phyloP scores from a whole-genome alignment of 1,139 yeast species.

The Zygosaccharomyces sapae region DNA sequence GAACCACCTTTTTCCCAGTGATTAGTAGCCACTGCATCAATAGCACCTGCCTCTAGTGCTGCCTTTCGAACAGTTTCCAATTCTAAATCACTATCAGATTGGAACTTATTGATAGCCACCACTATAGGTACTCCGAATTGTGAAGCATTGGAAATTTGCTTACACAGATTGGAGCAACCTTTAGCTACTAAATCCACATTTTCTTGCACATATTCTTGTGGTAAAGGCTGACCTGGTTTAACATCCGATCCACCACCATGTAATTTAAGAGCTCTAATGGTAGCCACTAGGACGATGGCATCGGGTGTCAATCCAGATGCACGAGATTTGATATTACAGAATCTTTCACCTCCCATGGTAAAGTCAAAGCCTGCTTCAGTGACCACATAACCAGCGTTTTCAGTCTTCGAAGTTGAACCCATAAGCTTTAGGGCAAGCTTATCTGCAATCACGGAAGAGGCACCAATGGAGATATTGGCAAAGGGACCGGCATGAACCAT shows the following conservation, averaged over 20 bases:
- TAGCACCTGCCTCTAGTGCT: conserved; percentile 70
- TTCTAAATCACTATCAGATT: conserved; percentile 65
- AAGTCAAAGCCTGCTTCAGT: conserved; percentile 86
- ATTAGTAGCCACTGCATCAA: conserved; percentile 67
- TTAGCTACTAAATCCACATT: conserved; percentile 58
- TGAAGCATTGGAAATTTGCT: conserved; percentile 67
- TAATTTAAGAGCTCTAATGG: conserved; percentile 71
- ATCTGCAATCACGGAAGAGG: conserved; percentile 80
- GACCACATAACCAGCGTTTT: conserved; percentile 63
- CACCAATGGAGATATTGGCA: conserved; percentile 82
- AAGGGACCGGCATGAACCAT: conserved; percentile 85
- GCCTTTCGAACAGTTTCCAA: conserved; percentile 57
- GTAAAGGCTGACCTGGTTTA: conserved; percentile 73
- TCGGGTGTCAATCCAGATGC: conserved; percentile 69
- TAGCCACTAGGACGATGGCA: conserved; percentile 73
- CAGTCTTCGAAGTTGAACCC: conserved; percentile 44
- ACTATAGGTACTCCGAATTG: conserved; percentile 73
- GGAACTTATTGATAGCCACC: conserved; percentile 73
- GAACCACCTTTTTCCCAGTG: conserved; percentile 82
- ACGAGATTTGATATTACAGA: conserved; percentile 74
- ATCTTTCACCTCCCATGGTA: conserved; percentile 87
- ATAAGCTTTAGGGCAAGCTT: conserved; percentile 64
- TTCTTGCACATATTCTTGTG: conserved; percentile 62
- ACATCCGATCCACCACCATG: conserved; percentile 86
- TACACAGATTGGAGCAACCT: conserved; percentile 70